Evolutionary conservation across 129 eudicot genomes (phyloP), one percentile per base, ranked within the genome.

Genomic region (Kitagawia praeruptora): DNA sequence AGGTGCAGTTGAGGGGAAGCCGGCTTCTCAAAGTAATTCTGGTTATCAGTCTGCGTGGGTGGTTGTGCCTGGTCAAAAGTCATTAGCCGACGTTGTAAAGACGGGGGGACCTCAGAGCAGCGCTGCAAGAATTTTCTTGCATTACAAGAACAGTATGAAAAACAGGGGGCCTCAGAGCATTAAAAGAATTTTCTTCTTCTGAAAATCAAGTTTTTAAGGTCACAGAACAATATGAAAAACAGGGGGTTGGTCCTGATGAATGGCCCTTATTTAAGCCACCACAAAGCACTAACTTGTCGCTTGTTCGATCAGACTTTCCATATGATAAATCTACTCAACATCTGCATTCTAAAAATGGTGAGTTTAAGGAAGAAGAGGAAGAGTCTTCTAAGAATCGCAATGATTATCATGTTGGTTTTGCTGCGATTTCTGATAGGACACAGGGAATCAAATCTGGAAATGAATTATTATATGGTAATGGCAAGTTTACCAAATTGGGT

Each of bases 11-110:
- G 89, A 81, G 70, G 41, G 81, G 21, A 75, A 82, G 72, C 80
- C 85, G 16, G 84, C 78, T 41, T 64, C 86, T 74, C 96, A 81
- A 80, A 83, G 89, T 21, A 66, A 92, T 78, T 71, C 92, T 46
- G 89, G 90, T 64, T 86, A 81, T 84, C 96, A 87, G 58, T 75
- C 95, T 81, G 71, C 90, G 28, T 90, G 93, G 99, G 74, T 51
- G 31, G 91, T 91, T 28, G 86, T 61, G 67, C 93, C 94, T 63
- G 95, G 97, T 80, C 93, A 87, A 85, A 82, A 85, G 40, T 92
- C 99, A 56, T 87, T 92, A 95, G 97, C 98, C 54, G 97, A 96
- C 82, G 85, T 96, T 78, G 98, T 92, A 64, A 96, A 96, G 88
- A 92, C 87, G 97, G 99, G 97, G 41, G 87, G 82, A 77, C 99